Conservation (phyloP, 2,329 filamentous ascomycete species). For the Alternaria incomplexa region DNA sequence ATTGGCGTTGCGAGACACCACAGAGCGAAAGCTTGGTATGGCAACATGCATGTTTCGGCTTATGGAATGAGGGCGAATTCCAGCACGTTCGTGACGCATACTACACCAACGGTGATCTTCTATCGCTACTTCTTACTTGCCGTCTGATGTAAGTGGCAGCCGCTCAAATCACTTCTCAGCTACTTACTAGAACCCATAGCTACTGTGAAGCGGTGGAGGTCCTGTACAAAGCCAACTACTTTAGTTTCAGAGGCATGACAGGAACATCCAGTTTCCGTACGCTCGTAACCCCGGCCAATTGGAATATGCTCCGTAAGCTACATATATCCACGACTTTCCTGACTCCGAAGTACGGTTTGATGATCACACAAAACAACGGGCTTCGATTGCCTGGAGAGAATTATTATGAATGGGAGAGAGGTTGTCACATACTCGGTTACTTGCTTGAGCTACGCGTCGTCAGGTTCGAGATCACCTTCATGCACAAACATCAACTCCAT, state of each 20-base stretch:
- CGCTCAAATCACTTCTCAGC: not conserved
- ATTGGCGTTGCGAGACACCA: not conserved
- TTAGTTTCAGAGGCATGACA: conserved; percentile 13
- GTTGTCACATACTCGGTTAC: not conserved
- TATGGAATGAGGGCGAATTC: not conserved
- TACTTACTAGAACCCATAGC: not conserved
- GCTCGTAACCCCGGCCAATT: not conserved
- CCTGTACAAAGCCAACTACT: conserved; percentile 12
- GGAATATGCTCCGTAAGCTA: conserved; percentile 11
- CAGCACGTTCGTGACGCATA: not conserved
- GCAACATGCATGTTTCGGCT: not conserved
- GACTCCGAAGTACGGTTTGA: not conserved
- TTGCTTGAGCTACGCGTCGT: conserved; percentile 5
- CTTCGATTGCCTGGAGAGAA: too few species aligned
- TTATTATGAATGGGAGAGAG: not conserved
- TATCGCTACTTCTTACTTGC: not conserved
- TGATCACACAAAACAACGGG: too few species aligned
- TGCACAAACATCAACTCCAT: not conserved
- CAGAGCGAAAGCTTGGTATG: not conserved
- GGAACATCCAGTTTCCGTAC: conserved; percentile 1
- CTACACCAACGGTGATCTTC: not conserved
- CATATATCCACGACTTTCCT: conserved; percentile 16
- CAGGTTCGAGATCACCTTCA: conserved; percentile 11
- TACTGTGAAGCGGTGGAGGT: conserved; percentile 12
- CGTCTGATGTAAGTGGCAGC: not conserved